A percentile compares a stretch with the other conserved stretches of the same genome.
These are phyloP conservation scores for Marsdenia floribunda DNA, from an alignment of 257 asterid genomes.

Conservation along the genomic window DNA sequence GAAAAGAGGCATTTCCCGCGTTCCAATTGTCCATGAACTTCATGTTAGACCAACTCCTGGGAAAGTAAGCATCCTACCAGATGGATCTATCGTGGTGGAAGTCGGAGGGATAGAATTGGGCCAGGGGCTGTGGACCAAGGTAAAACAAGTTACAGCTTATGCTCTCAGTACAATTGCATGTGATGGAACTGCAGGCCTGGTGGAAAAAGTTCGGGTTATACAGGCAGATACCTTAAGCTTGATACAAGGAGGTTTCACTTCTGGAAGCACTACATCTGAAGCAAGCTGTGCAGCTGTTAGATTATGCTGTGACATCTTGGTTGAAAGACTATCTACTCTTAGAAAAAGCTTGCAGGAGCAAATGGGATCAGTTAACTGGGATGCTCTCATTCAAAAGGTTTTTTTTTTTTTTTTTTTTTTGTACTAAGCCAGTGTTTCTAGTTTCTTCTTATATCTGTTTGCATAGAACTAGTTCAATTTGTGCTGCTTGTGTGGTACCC, in stretches of 20 bases:
- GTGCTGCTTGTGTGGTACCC: no score
- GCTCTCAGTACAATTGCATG: slow-evolving; percentile 47
- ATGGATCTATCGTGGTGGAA: slow-evolving; percentile 68
- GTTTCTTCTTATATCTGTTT: background rate
- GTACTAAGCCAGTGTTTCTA: background rate
- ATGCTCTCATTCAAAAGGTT: slow-evolving; percentile 49
- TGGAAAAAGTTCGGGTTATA: slow-evolving; percentile 59
- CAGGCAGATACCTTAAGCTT: slow-evolving; percentile 70
- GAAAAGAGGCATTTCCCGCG: slow-evolving; percentile 68
- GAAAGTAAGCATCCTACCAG: slow-evolving; percentile 63
- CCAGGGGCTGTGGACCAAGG: slow-evolving; percentile 84
- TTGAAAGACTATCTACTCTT: slow-evolving; percentile 47
- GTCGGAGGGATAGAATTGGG: slow-evolving; percentile 80
- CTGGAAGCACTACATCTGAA: slow-evolving; percentile 77
- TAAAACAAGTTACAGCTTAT: slow-evolving; percentile 57
- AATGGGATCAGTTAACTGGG: slow-evolving; percentile 55
- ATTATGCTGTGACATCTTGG: slow-evolving; percentile 56
- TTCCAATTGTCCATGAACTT: slow-evolving; percentile 44
- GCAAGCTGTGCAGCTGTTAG: slow-evolving; percentile 74
- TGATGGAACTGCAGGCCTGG: slow-evolving; percentile 40
- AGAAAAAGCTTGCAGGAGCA: slow-evolving; percentile 43
- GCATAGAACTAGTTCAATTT: background rate
- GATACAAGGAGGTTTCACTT: slow-evolving; percentile 62
- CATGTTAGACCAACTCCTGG: slow-evolving; percentile 43
- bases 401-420: background rate